A percentile compares a stretch with the other conserved stretches of the same genome.
Evolutionary conservation across 2,329 filamentous ascomycete species (phyloP).

Genomic region (Bipolaris victoriae): DNA sequence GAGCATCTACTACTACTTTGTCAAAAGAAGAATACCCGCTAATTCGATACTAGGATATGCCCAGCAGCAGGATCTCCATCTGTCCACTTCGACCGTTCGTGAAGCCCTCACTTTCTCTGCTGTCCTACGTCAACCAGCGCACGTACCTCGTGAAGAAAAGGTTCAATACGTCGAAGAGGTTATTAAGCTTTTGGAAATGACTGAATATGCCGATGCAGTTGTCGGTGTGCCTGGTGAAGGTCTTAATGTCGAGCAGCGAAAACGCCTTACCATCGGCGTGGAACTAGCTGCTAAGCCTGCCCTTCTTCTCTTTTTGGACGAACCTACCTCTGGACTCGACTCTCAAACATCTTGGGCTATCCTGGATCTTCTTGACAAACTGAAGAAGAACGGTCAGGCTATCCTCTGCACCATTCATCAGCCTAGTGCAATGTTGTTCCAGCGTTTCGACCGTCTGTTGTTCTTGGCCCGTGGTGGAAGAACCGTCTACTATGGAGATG

Average conservation of each 20-base stretch:
- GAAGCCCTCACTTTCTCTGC: conserved; percentile 89
- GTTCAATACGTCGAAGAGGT: conserved; percentile 87
- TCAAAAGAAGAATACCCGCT: background rate
- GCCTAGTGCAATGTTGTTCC: conserved; percentile 93
- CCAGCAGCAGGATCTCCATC: conserved; percentile 89
- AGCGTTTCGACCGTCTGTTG: conserved; percentile 82
- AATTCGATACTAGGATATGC: conserved; percentile 63
- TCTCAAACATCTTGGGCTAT: conserved; percentile 95
- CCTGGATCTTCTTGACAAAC: conserved; percentile 82
- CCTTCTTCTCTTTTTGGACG: conserved; percentile 88
- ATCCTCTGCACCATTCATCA: conserved; percentile 98
- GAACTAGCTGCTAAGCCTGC: conserved; percentile 92
- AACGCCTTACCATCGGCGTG: conserved; percentile 91
- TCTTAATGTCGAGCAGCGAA: conserved; percentile 68
- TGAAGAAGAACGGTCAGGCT: conserved; percentile 80
- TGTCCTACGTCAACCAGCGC: conserved; percentile 78
- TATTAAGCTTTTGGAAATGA: conserved; percentile 89
- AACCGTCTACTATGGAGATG: conserved; percentile 82
- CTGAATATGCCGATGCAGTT: conserved; percentile 85
- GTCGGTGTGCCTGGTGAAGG: conserved; percentile 91
- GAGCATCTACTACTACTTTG: background rate
- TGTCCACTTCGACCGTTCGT: conserved; percentile 82
- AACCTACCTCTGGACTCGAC: conserved; percentile 93
- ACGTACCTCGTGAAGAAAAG: conserved; percentile 77
- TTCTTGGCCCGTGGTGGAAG: conserved; percentile 77